Conservation (phyloP, 192 early-diverging fungal species). For the Ambispora gerdemannii region DNA sequence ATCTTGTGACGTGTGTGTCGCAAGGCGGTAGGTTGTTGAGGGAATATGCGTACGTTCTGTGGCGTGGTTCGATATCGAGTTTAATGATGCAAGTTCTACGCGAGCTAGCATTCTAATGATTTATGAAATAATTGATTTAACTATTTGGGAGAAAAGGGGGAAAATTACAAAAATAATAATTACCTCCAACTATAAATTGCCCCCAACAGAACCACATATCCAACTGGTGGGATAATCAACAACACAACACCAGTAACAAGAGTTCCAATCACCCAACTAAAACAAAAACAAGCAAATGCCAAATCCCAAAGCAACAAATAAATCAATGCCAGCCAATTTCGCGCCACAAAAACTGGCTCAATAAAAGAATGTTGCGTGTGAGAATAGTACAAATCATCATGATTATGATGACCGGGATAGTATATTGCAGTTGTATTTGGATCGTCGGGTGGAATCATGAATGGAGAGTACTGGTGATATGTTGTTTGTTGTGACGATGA, state of each 20-base stretch:
- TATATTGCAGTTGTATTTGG: no score
- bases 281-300: conserved; percentile 2
- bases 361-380: no score
- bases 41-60: neutral
- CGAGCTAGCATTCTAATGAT: neutral
- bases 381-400: no score
- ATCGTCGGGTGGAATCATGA: no score
- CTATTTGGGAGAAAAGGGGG: neutral
- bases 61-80: conserved; percentile 2
- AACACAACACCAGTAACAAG: neutral
- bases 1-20: neutral
- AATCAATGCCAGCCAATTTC: neutral
- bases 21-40: neutral
- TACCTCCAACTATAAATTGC: conserved; percentile 7
- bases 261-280: conserved; percentile 9
- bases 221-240: neutral
- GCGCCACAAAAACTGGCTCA: no score
- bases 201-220: neutral
- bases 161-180: neutral
- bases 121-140: neutral
- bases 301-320: conserved; percentile 2
- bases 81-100: neutral
- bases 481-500: no score
- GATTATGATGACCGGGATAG: no score
- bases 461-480: no score